A percentile compares a stretch with the other conserved stretches of the same genome.
Evolutionary conservation across 208 protist species (phyloP).

Genomic region (Leishmania turanica): DNA sequence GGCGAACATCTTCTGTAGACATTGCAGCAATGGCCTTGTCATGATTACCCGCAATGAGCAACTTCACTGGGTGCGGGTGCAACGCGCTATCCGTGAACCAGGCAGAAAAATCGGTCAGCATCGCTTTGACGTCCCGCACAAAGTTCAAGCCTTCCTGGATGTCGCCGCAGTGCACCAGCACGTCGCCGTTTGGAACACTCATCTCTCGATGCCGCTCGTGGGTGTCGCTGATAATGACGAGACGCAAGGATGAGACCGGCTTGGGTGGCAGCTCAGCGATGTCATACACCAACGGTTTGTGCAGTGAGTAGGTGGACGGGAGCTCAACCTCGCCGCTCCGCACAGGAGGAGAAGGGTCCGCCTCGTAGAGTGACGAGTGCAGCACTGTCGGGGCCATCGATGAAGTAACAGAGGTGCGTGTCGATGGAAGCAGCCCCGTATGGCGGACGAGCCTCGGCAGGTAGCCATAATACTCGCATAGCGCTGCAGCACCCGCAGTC

Average conservation of each 20-base stretch:
- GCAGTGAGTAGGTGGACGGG: slow-evolving; percentile 27
- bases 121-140: slow-evolving; percentile 12
- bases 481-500: not conserved
- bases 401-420: slow-evolving; percentile 2
- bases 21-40: slow-evolving; percentile 46
- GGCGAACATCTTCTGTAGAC: slow-evolving; percentile 26
- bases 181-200: slow-evolving; percentile 54
- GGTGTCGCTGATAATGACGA: slow-evolving; percentile 79
- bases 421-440: not conserved
- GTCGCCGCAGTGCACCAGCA: slow-evolving; percentile 76
- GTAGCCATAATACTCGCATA: slow-evolving; percentile 53
- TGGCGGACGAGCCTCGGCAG: slow-evolving; percentile 33
- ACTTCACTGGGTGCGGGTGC: slow-evolving; percentile 81
- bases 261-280: slow-evolving; percentile 30
- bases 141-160: slow-evolving; percentile 49
- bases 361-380: not conserved
- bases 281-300: slow-evolving; percentile 18
- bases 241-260: slow-evolving; percentile 35
- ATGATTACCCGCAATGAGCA: slow-evolving; percentile 90
- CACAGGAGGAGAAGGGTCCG: not conserved
- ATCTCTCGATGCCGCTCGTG: slow-evolving; percentile 63
- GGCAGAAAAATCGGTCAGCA: slow-evolving; percentile 53
- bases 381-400: not conserved
- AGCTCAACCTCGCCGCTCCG: not conserved
- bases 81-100: slow-evolving; percentile 51